Conservation (phyloP, 2,329 filamentous ascomycete genomes). For the Diaporthe longicolla region DNA sequence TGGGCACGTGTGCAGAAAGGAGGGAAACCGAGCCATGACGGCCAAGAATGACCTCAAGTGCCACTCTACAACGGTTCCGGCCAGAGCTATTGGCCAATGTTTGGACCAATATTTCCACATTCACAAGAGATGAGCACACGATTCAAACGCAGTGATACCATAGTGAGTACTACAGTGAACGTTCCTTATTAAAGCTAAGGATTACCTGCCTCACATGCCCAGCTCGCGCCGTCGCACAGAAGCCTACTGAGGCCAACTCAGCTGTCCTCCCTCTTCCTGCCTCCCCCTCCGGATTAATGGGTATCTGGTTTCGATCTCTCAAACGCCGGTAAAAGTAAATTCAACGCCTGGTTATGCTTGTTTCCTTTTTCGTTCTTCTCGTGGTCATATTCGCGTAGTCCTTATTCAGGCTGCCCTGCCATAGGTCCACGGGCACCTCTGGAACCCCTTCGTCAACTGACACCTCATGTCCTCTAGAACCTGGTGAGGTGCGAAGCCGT, state of each 20-base stretch:
- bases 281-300: constrained; percentile 20
- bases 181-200: constrained; percentile 27
- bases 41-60: no score
- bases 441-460: neutral
- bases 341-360: constrained; percentile 20
- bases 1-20: no score
- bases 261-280: neutral
- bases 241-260: neutral
- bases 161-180: neutral
- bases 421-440: neutral
- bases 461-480: constrained; percentile 53
- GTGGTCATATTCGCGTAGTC: neutral
- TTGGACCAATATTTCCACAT: neutral
- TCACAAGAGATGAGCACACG: neutral
- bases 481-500: constrained; percentile 63
- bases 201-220: constrained; percentile 17
- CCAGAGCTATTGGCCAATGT: neutral
- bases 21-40: neutral
- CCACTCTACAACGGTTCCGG: neutral
- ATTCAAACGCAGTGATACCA: neutral
- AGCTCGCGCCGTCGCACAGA: neutral
- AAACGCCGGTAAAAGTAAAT: constrained; percentile 25
- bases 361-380: neutral
- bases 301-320: constrained; percentile 19
- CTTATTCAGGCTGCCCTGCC: neutral